Base-by-base conservation (phyloP, 441 rosid genomes). In the Pelargonium cotyledonis region DNA sequence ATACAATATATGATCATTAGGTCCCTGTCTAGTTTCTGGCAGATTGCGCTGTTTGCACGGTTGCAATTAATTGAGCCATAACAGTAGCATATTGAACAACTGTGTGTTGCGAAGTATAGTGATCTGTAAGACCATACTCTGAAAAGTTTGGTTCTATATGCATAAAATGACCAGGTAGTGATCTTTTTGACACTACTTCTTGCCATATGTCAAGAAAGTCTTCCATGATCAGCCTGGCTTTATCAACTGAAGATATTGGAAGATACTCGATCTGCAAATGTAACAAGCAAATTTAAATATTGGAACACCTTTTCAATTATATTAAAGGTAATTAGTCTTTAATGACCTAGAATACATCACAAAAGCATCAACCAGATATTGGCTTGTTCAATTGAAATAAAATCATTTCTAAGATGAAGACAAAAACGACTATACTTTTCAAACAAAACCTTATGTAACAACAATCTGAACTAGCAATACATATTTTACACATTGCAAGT, bases 141-240 rank as follows among this genome's bases (percentile, higher is more conserved):
- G 68, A 76, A 73, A 91, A 89, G 83, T 76, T 86, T 8, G 92
- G 83, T 67, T 87, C 96, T 21, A 74, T 68, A 68, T 83, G 85
- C 79, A 89, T 73, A 75, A 91, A 95, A 62, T 82, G 91, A 41
- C 97, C 96, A 0, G 91, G 88, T 64, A 95, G 72, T 26, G 96
- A 90, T 73, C 95, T 80, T 72, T 92, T 92, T 1, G 88, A 75
- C 55, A 95, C 70, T 0, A 84, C 85, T 58, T 90, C 97, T 72
- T 86, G 81, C 97, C 96, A 92, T 76, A 90, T 87, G 49, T 90
- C 88, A 18, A 86, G 14, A 31, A 95, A 95, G 71, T 88, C 97
- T 66, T 86, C 91, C 90, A 95, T 81, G 64, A 92, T 74, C 74
- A 76, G 86, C 67, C 81, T 81, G 9, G 89, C 80, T 77, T 84